Evolutionary conservation across 23 red algal genomes (phyloP), one percentile per base, ranked within the genome.

Genomic region (Gracilaria gracilis): DNA sequence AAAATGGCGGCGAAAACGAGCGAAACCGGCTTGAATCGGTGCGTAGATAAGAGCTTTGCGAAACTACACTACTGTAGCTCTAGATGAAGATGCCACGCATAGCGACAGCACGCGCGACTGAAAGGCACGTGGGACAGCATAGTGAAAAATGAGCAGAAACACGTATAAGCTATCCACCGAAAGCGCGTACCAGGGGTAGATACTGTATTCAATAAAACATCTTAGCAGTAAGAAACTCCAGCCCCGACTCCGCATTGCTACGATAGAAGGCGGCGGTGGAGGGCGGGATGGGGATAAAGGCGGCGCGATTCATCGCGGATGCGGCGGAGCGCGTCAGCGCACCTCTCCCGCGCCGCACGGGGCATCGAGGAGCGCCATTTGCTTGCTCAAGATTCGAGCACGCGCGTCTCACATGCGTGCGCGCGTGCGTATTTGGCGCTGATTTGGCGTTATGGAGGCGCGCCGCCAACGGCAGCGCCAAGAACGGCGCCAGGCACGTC

Each of bases 141-240:
- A 94, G 46, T 80, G 61, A 64, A 98, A 98, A 58, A 98, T 75
- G 39, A 98, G 87, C 27, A 98, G 61, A 80, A 98, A 98, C 34
- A 98, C 97, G 49, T 96, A 89, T 69, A 98, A 61, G 73, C 96
- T 98, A 40, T 98, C 97, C 19, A 98, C 97, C 0, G 93, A 95
- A 20, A 98, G 83, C n/a, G 75, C 82, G n/a, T n/a, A n/a, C n/a
- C n/a, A n/a, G n/a, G n/a, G n/a, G n/a, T n/a, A n/a, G n/a, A n/a
- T n/a, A n/a, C n/a, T n/a, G 46, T 98, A 91, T 62, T 98, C 97
- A 19, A 98, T 85, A 14, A 98, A 49, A 72, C 96, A 98, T n/a
- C n/a, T n/a, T n/a, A 21, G 90, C 97, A 0, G 97, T 87, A 51
- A 96, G 75, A 83, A 93, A 98, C 62, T 98, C 93, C 13, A 96